Base-by-base conservation (phyloP, 176 grass and related monocot genomes). In the Lolium multiflorum region DNA sequence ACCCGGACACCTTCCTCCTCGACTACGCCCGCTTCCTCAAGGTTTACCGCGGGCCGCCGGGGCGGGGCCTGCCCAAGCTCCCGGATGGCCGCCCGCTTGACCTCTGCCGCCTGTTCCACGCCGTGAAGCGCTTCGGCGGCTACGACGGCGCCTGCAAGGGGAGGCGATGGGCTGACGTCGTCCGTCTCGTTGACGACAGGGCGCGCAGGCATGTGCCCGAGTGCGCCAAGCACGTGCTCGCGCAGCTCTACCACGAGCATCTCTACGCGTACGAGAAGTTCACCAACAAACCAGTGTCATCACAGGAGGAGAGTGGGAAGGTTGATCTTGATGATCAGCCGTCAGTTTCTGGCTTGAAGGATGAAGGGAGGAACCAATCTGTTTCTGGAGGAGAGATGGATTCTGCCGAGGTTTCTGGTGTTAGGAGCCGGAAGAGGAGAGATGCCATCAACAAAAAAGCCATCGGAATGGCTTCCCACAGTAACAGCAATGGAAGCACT, bases 41-140 rank as follows among this genome's bases (percentile, higher is more conserved):
- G 75, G 71, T 81, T 22, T 81, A 77, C 82, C 25, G 61, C 49
- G 28, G 28, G 28, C 52, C 81, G 60, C 50, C 51, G 68, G 38
- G 11, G n/a, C 20, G 79, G 82, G 47, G 47, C 47, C 47, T 11
- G n/a, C 85, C 86, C 2, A 94, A 81, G 76, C 87, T 95, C 20
- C 95, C 90, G 3, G 95, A 95, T 58, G 93, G 87, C 43, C 89
- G 86, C 37, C 86, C 83, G 8, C 89, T 98, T 54, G 96, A 98
- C 85, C 93, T 98, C 61, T 98, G 93, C 88, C 89, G 88, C 70
- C 84, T 98, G 3, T 98, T 95, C 82, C 92, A 98, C 31, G 91
- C 96, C 1, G 93, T 94, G 17, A 95, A 95, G 84, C 81, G 96
- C 14, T 98, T 92, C 12, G 93, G 96, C 1, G 96, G 93, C 11